Evolutionary conservation across 768 basidiomycete species (phyloP).

Genomic region (Leccinum imitatum): DNA sequence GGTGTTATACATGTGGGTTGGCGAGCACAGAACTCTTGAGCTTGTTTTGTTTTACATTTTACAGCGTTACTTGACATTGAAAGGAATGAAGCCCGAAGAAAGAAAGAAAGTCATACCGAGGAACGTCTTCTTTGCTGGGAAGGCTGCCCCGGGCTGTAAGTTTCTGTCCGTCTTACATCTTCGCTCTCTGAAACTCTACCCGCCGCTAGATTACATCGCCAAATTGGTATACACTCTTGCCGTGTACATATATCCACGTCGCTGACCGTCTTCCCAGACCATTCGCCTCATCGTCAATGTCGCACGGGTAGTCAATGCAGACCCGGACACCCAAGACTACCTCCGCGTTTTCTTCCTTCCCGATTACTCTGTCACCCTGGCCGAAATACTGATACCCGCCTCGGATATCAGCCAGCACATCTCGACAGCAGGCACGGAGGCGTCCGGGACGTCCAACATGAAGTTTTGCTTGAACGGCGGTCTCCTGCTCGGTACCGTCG

Average conservation of each 20-base stretch:
- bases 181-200: constrained; percentile 6
- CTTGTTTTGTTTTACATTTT: constrained; percentile 3
- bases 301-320: constrained; percentile 61
- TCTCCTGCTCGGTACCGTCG: constrained; percentile 83
- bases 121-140: constrained; percentile 97
- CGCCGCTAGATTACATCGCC: constrained; percentile 73
- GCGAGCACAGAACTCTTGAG: background rate
- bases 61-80: constrained; percentile 80
- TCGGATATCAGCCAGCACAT: constrained; percentile 96
- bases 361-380: constrained; percentile 86
- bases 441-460: constrained; percentile 81
- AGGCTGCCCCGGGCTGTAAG: constrained; percentile 91
- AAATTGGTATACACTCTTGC: constrained; percentile 58
- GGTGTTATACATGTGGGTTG: constrained; percentile 77
- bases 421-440: constrained; percentile 95
- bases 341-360: constrained; percentile 94
- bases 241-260: background rate
- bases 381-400: constrained; percentile 86
- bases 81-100: constrained; percentile 74
- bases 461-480: constrained; percentile 93
- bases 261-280: constrained; percentile 44
- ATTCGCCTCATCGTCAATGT: constrained; percentile 95
- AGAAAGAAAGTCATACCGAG: constrained; percentile 81
- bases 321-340: constrained; percentile 84
- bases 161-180: constrained; percentile 5